Evolutionary conservation across 176 grass and related monocot species (phyloP).

Genomic region (sorghum (Sorghum bicolor)): Sorghum_bicolor_NCBIv3 NC_012872.2:11550501-11551000

Average conservation of each 20-base stretch:
- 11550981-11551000: too few species aligned
- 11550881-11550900: too few species aligned
- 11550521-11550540: background rate
- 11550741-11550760: background rate
- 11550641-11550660: slow-evolving; percentile 19
- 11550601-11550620: background rate
- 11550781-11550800: background rate
- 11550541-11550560: background rate
- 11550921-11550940: too few species aligned
- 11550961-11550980: too few species aligned
- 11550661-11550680: background rate
- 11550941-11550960: too few species aligned
- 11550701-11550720: too few species aligned
- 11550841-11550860: too few species aligned
- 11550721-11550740: background rate
- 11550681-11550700: background rate
- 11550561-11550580: background rate
- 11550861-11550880: too few species aligned
- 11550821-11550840: too few species aligned
- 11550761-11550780: background rate
- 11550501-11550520: too few species aligned
- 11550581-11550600: background rate
- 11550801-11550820: too few species aligned
- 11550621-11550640: background rate
- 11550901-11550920: too few species aligned